These are phyloP conservation scores for Quercus lobata DNA, from an alignment of 331 rosid species.

Conservation along the genomic window DNA sequence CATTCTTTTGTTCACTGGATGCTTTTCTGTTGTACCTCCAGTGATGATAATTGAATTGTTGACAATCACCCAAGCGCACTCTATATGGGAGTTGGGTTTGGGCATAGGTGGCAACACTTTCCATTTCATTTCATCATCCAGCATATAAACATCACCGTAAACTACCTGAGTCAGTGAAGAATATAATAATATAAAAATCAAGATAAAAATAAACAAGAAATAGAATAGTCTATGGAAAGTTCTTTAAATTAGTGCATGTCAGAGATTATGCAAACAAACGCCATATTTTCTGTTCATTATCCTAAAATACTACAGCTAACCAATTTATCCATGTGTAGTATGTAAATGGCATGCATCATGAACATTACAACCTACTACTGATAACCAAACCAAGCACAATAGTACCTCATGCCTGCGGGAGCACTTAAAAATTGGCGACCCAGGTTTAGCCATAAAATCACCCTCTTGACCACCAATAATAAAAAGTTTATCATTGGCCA, in stretches of 20 bases:
- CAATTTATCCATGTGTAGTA: background rate
- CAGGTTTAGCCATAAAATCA: slow-evolving; percentile 95
- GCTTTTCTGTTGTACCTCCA: slow-evolving; percentile 92
- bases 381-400: slow-evolving; percentile 4
- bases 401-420: slow-evolving; percentile 86
- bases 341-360: background rate
- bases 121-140: slow-evolving; percentile 85
- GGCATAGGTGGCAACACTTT: slow-evolving; percentile 70
- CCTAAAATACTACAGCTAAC: background rate
- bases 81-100: slow-evolving; percentile 88
- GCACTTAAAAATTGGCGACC: slow-evolving; percentile 91
- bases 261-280: background rate
- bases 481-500: slow-evolving; percentile 51
- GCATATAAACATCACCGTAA: slow-evolving; percentile 75
- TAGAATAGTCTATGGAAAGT: background rate
- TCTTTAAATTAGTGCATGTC: background rate
- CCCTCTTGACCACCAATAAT: slow-evolving; percentile 97
- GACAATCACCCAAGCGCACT: slow-evolving; percentile 68
- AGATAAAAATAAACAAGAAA: background rate
- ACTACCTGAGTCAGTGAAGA: slow-evolving; percentile 53
- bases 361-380: slow-evolving; percentile 1
- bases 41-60: slow-evolving; percentile 71
- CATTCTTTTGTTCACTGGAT: slow-evolving; percentile 78
- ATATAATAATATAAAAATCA: background rate
- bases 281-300: background rate